These are phyloP conservation scores for Chytridiales sp. DNA, from an alignment of 371 early-diverging fungal genomes.

Conservation along the genomic window DNA sequence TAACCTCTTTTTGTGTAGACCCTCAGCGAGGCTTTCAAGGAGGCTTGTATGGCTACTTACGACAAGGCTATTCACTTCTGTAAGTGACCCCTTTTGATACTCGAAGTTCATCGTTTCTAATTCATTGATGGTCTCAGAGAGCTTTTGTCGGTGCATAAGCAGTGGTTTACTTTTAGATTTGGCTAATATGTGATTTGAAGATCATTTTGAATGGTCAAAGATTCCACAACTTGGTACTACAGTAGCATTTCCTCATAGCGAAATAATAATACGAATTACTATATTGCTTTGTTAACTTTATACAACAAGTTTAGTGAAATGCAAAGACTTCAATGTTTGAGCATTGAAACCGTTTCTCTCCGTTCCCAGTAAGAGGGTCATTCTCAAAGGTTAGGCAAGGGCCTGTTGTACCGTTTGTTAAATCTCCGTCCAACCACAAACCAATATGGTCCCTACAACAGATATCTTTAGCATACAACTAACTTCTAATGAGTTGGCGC, in stretches of 20 bases:
- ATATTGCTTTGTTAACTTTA: too few relatives aligned
- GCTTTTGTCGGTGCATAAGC: too few relatives aligned
- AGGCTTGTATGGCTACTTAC: conserved; percentile 89
- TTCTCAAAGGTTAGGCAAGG: conserved; percentile 43
- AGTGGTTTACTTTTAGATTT: too few relatives aligned
- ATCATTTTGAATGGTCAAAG: too few relatives aligned
- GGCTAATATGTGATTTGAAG: too few relatives aligned
- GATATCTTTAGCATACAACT: too few relatives aligned
- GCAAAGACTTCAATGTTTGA: conserved; percentile 42
- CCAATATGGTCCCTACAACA: conserved; percentile 18
- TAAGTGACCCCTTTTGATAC: not conserved
- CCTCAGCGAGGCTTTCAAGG: conserved; percentile 96
- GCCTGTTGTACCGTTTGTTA: conserved; percentile 37
- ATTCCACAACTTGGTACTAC: too few relatives aligned
- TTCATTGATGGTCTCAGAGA: too few relatives aligned
- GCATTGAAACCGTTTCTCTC: conserved; percentile 30
- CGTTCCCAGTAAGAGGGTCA: conserved; percentile 33
- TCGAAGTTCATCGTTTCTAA: too few relatives aligned
- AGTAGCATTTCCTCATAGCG: too few relatives aligned
- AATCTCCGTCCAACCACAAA: conserved; percentile 30
- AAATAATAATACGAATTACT: too few relatives aligned
- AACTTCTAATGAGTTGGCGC: not conserved
- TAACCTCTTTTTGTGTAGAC: conserved; percentile 61
- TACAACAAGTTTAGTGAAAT: conserved; percentile 28
- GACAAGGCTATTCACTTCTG: conserved; percentile 57